Percentiles rank a stretch among this genome's conserved stretches.
These are phyloP conservation scores for Sporothrix globosa DNA, from an alignment of 2,329 filamentous ascomycete genomes.

Conservation along the genomic window DNA sequence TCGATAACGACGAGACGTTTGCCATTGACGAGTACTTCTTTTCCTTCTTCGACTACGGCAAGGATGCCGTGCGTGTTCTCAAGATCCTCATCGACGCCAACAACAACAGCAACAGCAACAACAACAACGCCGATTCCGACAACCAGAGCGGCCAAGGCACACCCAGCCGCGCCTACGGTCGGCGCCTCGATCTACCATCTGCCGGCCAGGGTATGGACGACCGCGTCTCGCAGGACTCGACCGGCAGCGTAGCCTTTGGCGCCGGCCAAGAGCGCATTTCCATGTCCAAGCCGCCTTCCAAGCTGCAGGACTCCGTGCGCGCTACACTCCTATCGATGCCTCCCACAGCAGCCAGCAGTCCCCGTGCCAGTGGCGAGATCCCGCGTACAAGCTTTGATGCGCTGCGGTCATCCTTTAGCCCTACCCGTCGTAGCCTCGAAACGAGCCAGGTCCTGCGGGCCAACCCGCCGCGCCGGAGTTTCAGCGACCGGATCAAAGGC, in stretches of 20 bases:
- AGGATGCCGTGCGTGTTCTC: conserved; percentile 79
- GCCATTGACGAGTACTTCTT: conserved; percentile 99
- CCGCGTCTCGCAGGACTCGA: conserved; percentile 31
- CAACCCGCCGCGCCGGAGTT: conserved; percentile 60
- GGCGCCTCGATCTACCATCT: conserved; percentile 20
- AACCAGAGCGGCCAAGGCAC: neutral
- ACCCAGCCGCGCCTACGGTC: conserved; percentile 6
- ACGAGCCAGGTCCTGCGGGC: conserved; percentile 50
- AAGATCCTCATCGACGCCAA: conserved; percentile 70
- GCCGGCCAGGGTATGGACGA: conserved; percentile 22
- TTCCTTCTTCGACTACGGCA: conserved; percentile 86
- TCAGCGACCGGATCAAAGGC: conserved; percentile 58
- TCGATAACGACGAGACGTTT: conserved; percentile 92
- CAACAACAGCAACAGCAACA: conserved; percentile 41
- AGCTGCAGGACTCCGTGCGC: conserved; percentile 60
- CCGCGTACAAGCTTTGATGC: conserved; percentile 59
- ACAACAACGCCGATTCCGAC: neutral
- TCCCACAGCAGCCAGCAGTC: conserved; percentile 54
- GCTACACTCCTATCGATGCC: conserved; percentile 60
- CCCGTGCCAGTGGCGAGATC: conserved; percentile 59
- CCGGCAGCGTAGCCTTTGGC: conserved; percentile 17
- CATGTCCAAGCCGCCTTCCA: conserved; percentile 41
- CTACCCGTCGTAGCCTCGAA: conserved; percentile 55
- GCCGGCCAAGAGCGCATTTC: conserved; percentile 35
- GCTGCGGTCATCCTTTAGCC: conserved; percentile 48